Percentiles rank a stretch among this genome's conserved stretches.
Conservation (phyloP, 306 rosid genomes). For the Dryas alaskensis region DNA sequence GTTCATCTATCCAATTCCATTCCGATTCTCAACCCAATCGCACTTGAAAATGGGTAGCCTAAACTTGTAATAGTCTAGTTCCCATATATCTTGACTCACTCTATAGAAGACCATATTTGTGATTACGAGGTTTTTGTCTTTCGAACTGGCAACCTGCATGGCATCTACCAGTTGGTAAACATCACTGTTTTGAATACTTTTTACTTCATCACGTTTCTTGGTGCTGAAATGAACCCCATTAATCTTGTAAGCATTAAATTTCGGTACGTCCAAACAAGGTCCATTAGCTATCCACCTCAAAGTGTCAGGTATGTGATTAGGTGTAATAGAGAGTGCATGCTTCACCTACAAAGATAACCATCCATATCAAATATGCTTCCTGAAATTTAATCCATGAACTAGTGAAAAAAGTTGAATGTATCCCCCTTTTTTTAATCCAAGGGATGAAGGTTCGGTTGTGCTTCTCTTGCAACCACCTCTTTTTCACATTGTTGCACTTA, state of each 20-base stretch:
- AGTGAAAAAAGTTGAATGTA: background rate
- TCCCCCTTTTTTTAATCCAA: background rate
- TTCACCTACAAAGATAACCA: background rate
- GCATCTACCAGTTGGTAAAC: background rate
- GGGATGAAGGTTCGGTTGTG: background rate
- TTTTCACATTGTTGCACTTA: background rate
- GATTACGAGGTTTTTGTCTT: background rate
- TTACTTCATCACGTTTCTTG: background rate
- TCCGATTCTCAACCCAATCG: background rate
- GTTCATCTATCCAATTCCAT: background rate
- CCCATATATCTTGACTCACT: background rate
- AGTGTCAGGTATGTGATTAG: background rate
- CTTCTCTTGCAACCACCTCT: background rate
- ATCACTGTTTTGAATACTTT: background rate
- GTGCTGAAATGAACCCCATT: background rate
- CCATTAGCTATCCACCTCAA: constrained; percentile 7
- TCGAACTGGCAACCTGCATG: background rate
- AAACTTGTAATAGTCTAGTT: background rate
- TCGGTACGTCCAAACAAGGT: background rate
- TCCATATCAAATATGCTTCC: no score
- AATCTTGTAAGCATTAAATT: background rate
- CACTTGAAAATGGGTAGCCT: background rate
- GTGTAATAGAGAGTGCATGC: background rate
- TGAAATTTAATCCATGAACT: background rate
- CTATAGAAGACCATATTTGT: background rate